Evolutionary conservation across 2,329 filamentous ascomycete genomes (phyloP).

Genomic region (Cucurbitaria berberidis): DNA sequence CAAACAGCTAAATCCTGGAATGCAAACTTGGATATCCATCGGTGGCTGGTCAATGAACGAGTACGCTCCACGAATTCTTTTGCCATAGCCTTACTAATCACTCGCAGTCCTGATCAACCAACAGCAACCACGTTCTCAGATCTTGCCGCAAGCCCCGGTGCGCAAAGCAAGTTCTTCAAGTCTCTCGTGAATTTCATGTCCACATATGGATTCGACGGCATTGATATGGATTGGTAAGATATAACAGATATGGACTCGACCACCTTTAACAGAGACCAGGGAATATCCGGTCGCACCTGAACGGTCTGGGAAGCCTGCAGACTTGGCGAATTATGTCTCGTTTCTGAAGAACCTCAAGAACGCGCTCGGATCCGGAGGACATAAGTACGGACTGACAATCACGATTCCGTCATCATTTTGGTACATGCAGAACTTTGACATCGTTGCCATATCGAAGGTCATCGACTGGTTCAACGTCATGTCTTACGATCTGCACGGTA

Average conservation of each 20-base stretch:
- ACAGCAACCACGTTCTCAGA: conserved; percentile 31
- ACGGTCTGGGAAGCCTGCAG: conserved; percentile 43
- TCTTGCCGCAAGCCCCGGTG: conserved; percentile 25
- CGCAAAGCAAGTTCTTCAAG: conserved; percentile 42
- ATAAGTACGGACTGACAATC: conserved; percentile 10
- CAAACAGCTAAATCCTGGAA: conserved; percentile 35
- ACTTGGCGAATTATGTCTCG: conserved; percentile 29
- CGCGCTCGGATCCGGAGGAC: background rate
- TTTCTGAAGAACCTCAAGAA: background rate
- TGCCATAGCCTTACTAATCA: too few relatives aligned
- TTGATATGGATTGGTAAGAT: conserved; percentile 56
- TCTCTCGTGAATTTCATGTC: conserved; percentile 48
- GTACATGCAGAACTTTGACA: conserved; percentile 33
- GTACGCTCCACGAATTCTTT: too few relatives aligned
- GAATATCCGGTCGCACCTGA: conserved; percentile 33
- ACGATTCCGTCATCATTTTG: conserved; percentile 28
- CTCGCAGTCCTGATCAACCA: too few relatives aligned
- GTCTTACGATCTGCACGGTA: conserved; percentile 15
- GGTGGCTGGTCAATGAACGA: conserved; percentile 53
- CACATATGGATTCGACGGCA: conserved; percentile 52
- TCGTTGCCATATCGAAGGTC: conserved; percentile 15
- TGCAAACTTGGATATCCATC: conserved; percentile 48
- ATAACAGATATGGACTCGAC: too few relatives aligned
- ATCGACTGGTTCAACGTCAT: conserved; percentile 54
- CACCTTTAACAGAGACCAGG: background rate